A percentile compares a stretch with the other conserved stretches of the same genome.
Evolutionary conservation across 2,329 filamentous ascomycete genomes (phyloP).

Genomic region (Didymella lethalis): DNA sequence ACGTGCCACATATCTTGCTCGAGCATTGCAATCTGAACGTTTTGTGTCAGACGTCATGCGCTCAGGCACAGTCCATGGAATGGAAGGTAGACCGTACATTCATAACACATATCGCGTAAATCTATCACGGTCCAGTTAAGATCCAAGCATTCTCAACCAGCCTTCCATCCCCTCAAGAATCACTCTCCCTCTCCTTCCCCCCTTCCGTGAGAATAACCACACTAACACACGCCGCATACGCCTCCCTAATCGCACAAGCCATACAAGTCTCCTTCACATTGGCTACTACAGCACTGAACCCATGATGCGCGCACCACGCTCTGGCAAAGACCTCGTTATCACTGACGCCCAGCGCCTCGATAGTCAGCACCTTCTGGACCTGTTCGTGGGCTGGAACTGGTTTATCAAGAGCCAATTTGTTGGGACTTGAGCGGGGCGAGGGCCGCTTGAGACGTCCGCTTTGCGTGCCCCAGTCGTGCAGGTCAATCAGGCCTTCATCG

Average conservation of each 20-base stretch:
- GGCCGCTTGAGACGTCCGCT: conserved; percentile 43
- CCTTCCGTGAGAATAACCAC: conserved; percentile 70
- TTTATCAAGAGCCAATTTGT: conserved; percentile 38
- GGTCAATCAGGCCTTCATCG: conserved; percentile 68
- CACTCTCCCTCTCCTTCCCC: conserved; percentile 55
- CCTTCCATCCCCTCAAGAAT: conserved; percentile 38
- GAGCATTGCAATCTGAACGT: not conserved
- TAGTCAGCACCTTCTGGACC: conserved; percentile 71
- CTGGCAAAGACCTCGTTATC: conserved; percentile 80
- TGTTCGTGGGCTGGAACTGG: conserved; percentile 38
- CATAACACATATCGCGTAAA: conserved; percentile 39
- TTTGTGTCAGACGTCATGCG: not conserved
- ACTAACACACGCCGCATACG: conserved; percentile 75
- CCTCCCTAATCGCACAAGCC: conserved; percentile 77
- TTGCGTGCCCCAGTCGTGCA: conserved; percentile 68
- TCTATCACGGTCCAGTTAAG: conserved; percentile 11
- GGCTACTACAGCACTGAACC: conserved; percentile 73
- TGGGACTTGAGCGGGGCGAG: conserved; percentile 44
- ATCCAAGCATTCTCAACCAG: not conserved
- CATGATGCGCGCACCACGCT: conserved; percentile 81
- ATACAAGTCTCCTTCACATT: conserved; percentile 75
- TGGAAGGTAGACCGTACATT: conserved; percentile 31
- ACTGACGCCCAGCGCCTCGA: conserved; percentile 75
- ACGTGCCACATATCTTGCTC: conserved; percentile 14
- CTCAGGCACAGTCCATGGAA: not conserved